Evolutionary conservation across 139 green algal genomes (phyloP), one percentile per base, ranked within the genome.

Genomic region (Chlorella sp.): DNA sequence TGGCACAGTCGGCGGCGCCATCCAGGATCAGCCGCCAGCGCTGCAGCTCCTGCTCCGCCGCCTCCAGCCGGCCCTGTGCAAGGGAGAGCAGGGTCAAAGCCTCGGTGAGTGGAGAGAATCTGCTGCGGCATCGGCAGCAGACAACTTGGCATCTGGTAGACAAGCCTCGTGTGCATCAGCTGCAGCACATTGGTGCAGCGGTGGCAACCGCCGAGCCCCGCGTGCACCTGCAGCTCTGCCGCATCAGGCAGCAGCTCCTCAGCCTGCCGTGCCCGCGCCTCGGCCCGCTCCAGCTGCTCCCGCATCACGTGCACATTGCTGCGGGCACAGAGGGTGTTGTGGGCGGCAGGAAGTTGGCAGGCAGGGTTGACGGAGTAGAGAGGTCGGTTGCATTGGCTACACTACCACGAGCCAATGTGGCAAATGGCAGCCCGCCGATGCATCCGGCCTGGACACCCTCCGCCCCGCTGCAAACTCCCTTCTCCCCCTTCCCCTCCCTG

Each of bases 11-110:
- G 7, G 76, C 87, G 7, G 76, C n/a, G 30, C 84, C 78, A 26
- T 81, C 70, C 62, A 90, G 38, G 48, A 90, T 84, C 17, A 76
- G 20, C 40, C 43, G 85, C 86, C 86, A 90, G 40, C 76, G 76
- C 48, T 46, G 34, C 60, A 90, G 40, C 64, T 90, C 70, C 56
- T 81, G 46, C 74, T 87, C 69, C 32, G 62, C 54, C 41, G 73
- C 68, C 36, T 46, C 79, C n/a, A 85, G 40, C 41, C 41, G 44
- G 32, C 62, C 76, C 41, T 60, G n/a, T n/a, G 51, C 51, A 60
- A 54, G 46, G 46, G 46, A 17, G 46, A 17, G 46, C 7, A 7
- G 46, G 46, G 46, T 54, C 11, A 11, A n/a, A n/a, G n/a, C n/a
- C n/a, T n/a, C n/a, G n/a, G n/a, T n/a, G n/a, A n/a, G n/a, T n/a